These are phyloP conservation scores for Punctularia strigosozonata DNA, from an alignment of 768 basidiomycete genomes.

Conservation along the genomic window DNA sequence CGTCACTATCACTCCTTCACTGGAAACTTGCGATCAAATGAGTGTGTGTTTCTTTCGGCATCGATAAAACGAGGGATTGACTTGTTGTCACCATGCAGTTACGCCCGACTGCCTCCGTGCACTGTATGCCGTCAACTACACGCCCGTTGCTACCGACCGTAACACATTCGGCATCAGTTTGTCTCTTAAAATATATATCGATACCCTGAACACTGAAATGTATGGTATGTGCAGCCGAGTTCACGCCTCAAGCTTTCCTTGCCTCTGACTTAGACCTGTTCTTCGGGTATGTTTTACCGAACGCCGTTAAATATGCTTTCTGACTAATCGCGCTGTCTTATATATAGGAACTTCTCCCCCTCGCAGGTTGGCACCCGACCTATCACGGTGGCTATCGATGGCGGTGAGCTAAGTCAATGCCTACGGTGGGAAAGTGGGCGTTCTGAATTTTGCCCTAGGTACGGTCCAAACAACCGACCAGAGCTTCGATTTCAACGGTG, in stretches of 20 bases:
- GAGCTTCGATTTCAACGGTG: conserved; percentile 13
- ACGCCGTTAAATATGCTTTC: background rate
- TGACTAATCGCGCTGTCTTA: too few relatives aligned
- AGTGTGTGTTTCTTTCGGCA: too few relatives aligned
- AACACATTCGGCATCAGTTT: conserved; percentile 29
- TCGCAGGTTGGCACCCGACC: conserved; percentile 28
- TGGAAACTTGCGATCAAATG: too few relatives aligned
- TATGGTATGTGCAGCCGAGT: conserved; percentile 28
- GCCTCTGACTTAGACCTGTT: conserved; percentile 34
- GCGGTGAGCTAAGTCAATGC: conserved; percentile 14
- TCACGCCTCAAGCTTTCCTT: conserved; percentile 34
- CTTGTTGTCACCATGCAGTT: conserved; percentile 23
- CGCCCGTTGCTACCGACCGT: conserved; percentile 20
- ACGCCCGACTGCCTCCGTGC: conserved; percentile 28
- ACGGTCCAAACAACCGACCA: conserved; percentile 14
- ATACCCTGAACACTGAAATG: background rate
- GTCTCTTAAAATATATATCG: conserved; percentile 2
- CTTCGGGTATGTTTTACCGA: conserved; percentile 19
- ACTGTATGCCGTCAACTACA: conserved; percentile 30
- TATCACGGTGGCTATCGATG: conserved; percentile 22
- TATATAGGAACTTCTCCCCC: conserved; percentile 27
- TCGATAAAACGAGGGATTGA: too few relatives aligned
- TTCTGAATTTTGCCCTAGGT: conserved; percentile 12
- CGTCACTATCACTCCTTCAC: too few relatives aligned
- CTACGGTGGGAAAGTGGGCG: background rate